phyloP scores from a whole-genome alignment of 2,329 filamentous ascomycete species.

The Alternaria panax region DNA sequence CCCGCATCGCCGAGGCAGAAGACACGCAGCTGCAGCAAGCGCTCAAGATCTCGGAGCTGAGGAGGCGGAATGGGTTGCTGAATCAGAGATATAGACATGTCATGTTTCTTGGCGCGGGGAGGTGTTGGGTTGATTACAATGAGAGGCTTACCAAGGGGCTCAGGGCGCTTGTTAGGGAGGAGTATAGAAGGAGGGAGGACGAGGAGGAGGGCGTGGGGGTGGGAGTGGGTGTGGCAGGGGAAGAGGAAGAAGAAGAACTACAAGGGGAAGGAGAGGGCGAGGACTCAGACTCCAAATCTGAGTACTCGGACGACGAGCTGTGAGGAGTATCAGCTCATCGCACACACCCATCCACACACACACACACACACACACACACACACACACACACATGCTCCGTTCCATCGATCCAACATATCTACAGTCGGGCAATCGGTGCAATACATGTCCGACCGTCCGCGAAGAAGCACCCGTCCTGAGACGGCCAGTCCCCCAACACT shows the following conservation, averaged over 20 bases:
- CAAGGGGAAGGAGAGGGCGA: constrained; percentile 14
- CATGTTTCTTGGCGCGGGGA: constrained; percentile 71
- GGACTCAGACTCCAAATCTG: not conserved
- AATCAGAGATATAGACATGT: constrained; percentile 73
- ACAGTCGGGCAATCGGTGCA: not conserved
- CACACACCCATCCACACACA: not conserved
- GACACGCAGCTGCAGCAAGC: constrained; percentile 68
- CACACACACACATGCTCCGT: not conserved
- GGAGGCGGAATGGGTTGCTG: constrained; percentile 66
- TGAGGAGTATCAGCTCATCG: constrained; percentile 7
- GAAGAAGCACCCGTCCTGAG: not conserved
- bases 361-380: not conserved
- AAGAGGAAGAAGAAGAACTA: constrained; percentile 10
- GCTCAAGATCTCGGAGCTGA: constrained; percentile 68
- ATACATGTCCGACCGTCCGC: not conserved
- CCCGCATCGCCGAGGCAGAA: constrained; percentile 68
- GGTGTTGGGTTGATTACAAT: constrained; percentile 75
- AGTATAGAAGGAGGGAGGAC: constrained; percentile 62
- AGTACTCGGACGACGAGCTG: constrained; percentile 13
- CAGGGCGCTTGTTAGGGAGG: constrained; percentile 68
- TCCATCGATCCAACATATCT: not conserved
- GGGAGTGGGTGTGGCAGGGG: not conserved
- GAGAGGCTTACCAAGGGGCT: constrained; percentile 71
- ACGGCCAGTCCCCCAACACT: not conserved
- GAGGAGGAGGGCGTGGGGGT: constrained; percentile 18